Conservation (phyloP, 345 rosid species). For the Acer negundo region DNA sequence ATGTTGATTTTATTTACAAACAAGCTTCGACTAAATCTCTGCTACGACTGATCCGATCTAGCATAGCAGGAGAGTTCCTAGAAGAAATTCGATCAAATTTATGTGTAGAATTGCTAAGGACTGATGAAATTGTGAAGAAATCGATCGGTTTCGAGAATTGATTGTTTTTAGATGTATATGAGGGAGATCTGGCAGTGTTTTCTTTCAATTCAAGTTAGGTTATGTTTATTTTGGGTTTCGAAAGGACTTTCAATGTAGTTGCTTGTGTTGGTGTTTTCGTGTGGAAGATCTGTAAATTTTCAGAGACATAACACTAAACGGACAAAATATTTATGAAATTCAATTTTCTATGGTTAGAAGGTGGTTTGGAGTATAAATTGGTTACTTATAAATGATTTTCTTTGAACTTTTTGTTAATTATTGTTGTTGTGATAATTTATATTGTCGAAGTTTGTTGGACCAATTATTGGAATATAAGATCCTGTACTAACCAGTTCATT, state of each 20-base stretch:
- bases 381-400: background rate
- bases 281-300: background rate
- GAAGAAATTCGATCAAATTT: background rate
- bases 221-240: background rate
- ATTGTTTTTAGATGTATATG: background rate
- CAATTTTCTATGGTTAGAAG: background rate
- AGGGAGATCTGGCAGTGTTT: background rate
- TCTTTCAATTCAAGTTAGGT: background rate
- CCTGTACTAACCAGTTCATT: background rate
- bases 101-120: background rate
- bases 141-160: background rate
- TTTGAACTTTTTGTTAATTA: background rate
- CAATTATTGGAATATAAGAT: background rate
- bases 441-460: background rate
- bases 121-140: constrained; percentile 5
- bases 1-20: background rate
- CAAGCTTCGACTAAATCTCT: background rate
- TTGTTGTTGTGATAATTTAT: background rate
- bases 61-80: background rate
- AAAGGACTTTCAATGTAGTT: background rate
- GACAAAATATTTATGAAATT: background rate
- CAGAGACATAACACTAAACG: background rate
- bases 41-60: background rate
- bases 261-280: background rate
- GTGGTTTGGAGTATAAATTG: constrained; percentile 1